phyloP scores from a whole-genome alignment of 805 yeast species.

The Starmerella apicola region DNA sequence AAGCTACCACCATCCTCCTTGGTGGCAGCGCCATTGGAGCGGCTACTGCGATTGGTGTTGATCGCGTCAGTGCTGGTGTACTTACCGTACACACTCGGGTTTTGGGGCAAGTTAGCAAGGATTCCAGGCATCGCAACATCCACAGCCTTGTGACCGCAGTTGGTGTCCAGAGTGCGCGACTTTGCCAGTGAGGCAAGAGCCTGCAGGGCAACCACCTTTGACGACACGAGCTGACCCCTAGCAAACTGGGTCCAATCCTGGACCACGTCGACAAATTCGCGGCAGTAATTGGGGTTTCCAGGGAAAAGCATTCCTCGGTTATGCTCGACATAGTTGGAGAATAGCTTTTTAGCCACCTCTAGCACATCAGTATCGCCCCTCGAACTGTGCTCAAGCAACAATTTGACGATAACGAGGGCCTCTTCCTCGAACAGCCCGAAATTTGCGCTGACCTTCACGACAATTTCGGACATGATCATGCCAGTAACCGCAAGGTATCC shows the following conservation, averaged over 20 bases:
- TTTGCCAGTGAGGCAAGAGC: constrained; percentile 32
- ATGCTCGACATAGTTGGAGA: constrained; percentile 33
- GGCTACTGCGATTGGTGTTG: neutral
- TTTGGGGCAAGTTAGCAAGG: constrained; percentile 17
- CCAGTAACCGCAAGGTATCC: constrained; percentile 81
- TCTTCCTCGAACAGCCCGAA: constrained; percentile 68
- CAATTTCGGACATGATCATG: constrained; percentile 53
- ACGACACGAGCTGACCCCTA: constrained; percentile 10
- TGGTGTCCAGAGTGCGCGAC: constrained; percentile 27
- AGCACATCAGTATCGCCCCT: constrained; percentile 32
- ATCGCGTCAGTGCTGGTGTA: neutral
- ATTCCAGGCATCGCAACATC: constrained; percentile 21
- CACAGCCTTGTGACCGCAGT: constrained; percentile 23
- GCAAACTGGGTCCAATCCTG: constrained; percentile 12
- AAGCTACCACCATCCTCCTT: neutral
- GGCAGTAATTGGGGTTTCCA: constrained; percentile 50
- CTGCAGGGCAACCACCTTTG: constrained; percentile 32
- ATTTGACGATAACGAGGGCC: constrained; percentile 46
- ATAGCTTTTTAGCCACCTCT: constrained; percentile 29
- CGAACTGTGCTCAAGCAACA: constrained; percentile 42
- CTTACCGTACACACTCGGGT: neutral
- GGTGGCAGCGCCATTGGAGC: neutral
- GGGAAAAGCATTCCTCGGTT: constrained; percentile 52
- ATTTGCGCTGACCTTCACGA: constrained; percentile 68
- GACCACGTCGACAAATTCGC: constrained; percentile 32